Base-by-base conservation (phyloP, 352 stramenopile species). In the Phytophthora kernoviae region DNA sequence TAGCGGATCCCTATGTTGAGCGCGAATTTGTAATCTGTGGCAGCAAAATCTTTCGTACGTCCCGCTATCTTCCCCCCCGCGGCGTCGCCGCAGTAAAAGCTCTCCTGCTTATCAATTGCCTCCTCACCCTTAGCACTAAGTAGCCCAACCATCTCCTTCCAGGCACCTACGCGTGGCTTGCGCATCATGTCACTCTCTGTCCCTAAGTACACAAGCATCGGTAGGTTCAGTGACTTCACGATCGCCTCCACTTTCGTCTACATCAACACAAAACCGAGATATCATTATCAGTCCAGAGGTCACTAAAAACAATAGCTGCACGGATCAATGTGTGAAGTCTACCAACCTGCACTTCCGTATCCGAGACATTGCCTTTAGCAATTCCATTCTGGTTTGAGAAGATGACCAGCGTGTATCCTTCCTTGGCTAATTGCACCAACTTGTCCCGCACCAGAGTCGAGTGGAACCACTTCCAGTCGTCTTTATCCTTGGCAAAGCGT, bases 1-100 rank as follows among this genome's bases (percentile, higher is more conserved):
- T 83, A 68, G 22, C 59, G 57, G 24, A 97, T 42, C 0, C 74
- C 74, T n/a, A 87, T 57, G 65, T 97, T 97, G 5, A 96, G 61
- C 12, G 91, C 90, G 48, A 96, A 95, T 62, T 94, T 93, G 67
- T 96, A 92, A 55, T 97, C 91, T 4, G 83, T 88, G 14, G 80
- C 77, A 7, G 87, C 83, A 61, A 96, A 96, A 58, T 96, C 87
- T 56, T 96, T 96, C 26, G 73, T 62, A 7, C 84, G 72, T 1
- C 83, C 84, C 10, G 72, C 52, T 15, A 77, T 73, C 65, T 90
- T 93, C 30, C 87, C 76, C 2, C 87, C 87, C 17, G 87, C 87
- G 14, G 87, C 87, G 57, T 96, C 87, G 30, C 87, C 87, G 42
- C 84, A 94, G 60, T 94, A 96, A 26, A 96, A 90, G 33, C 83